Evolutionary conservation across 169 alveolate genomes (phyloP).

Genomic region (Cryptosporidium ubiquitum): DNA sequence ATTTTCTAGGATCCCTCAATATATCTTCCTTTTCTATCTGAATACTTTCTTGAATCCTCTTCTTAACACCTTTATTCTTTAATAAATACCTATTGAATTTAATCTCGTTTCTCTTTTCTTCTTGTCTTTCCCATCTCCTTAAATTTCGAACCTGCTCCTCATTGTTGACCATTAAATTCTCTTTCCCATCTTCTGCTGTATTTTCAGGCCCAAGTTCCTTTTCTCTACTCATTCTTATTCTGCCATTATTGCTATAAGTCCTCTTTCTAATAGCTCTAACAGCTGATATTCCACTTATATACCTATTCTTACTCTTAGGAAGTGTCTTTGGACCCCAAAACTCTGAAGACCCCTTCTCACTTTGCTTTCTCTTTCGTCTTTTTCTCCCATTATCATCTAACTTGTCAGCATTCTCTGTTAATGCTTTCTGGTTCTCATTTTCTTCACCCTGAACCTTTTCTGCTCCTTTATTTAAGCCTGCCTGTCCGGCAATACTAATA

Average conservation of each 20-base stretch:
- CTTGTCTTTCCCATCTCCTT: slow-evolving; percentile 57
- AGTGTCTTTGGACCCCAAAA: slow-evolving; percentile 67
- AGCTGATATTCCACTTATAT: slow-evolving; percentile 49
- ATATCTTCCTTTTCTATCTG: not conserved
- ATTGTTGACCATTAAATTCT: not conserved
- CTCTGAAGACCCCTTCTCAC: slow-evolving; percentile 18
- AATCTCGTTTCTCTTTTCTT: slow-evolving; percentile 42
- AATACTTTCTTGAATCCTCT: not conserved
- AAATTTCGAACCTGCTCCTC: slow-evolving; percentile 18
- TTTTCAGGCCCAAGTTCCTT: not conserved
- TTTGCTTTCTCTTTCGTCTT: not conserved
- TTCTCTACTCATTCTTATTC: slow-evolving; percentile 4
- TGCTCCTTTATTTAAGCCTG: not conserved
- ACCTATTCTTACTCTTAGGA: slow-evolving; percentile 50
- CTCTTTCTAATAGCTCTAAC: slow-evolving; percentile 34
- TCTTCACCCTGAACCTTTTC: not conserved
- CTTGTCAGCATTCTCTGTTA: not conserved
- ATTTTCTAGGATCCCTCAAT: not conserved
- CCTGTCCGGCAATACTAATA: not conserved
- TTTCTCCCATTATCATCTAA: not conserved
- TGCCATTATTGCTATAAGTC: slow-evolving; percentile 52
- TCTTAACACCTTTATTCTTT: not conserved
- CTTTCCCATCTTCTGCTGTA: not conserved
- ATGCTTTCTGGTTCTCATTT: not conserved
- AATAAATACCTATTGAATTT: slow-evolving; percentile 31